Evolutionary conservation across 2,329 filamentous ascomycete species (phyloP), one percentile per base, ranked within the genome.

Genomic region (Fusarium sp.): DNA sequence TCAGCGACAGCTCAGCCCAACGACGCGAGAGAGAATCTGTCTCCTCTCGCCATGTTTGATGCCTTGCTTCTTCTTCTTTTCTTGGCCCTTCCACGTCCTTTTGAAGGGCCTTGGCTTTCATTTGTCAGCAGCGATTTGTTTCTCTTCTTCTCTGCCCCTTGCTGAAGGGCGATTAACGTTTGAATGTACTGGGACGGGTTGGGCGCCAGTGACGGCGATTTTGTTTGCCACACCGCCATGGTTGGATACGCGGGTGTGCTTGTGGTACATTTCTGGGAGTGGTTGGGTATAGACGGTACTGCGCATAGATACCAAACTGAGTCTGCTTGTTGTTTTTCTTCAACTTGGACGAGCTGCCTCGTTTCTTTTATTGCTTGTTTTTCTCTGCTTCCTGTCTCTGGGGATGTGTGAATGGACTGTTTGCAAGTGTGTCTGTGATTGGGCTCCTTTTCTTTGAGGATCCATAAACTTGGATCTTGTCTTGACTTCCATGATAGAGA

Each of bases 261-360:
- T 71, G 64, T 67, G 58, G 64, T 30, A 35, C 50, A 66, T 69
- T 60, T 70, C 27, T 59, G 68, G 69, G 66, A 68, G 63, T 68
- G 73, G 52, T 69, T 72, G 66, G 74, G 59, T 63, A 79, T 79
- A 79, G 77, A 79, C 76, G 77, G 73, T 64, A 73, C 63, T 72
- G 76, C 74, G 73, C 66, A 79, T 79, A 79, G 77, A 79, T 79
- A 79, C 77, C 77, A 79, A 77, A 75, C 69, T 69, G 56, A 78
- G 68, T 76, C 63, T 63, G 45, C 30, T 66, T 54, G 66, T 64
- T 63, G 59, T 70, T 32, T 45, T 66, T 35, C 25, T 38, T 58
- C 33, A 58, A 14, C 25, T 66, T 63, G 25, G 12, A 65, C 47
- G 50, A 54, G 50, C 27, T 20, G 14, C 62, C 60, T 63, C n/a